Percentiles rank a stretch among this genome's conserved stretches.
Conservation (phyloP, 2,329 filamentous ascomycete genomes). For the Clonostachys solani region DNA sequence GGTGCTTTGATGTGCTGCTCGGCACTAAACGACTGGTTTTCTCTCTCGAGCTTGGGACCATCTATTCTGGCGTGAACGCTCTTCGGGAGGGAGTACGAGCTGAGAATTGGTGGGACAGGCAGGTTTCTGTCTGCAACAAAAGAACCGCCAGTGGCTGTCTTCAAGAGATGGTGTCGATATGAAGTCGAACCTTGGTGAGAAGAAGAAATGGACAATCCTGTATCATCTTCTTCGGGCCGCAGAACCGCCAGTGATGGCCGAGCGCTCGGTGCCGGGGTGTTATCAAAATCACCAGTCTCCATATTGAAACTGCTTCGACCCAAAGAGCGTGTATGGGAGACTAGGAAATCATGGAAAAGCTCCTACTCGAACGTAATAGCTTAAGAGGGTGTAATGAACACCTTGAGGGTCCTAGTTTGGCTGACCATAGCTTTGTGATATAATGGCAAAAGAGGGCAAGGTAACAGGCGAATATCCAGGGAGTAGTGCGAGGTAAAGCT, state of each 20-base stretch:
- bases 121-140: conserved; percentile 11
- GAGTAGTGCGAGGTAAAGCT: too few relatives aligned
- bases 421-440: too few relatives aligned
- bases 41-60: neutral
- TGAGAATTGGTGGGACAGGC: conserved; percentile 11
- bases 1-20: neutral
- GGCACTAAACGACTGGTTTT: neutral
- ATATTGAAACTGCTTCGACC: neutral
- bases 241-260: conserved; percentile 16
- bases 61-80: neutral
- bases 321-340: neutral
- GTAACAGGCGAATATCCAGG: too few relatives aligned
- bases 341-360: neutral
- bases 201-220: neutral
- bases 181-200: neutral
- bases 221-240: conserved; percentile 5
- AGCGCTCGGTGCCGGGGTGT: conserved; percentile 22
- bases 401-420: too few relatives aligned
- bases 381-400: too few relatives aligned
- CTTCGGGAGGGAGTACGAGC: conserved; percentile 1
- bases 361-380: neutral
- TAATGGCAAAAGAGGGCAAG: too few relatives aligned
- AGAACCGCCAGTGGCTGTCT: conserved; percentile 9
- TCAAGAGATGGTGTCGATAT: conserved; percentile 13
- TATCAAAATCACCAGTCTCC: conserved; percentile 20